Base-by-base conservation (phyloP, 495 filamentous ascomycete species). In the Chaetomium fimeti region DNA sequence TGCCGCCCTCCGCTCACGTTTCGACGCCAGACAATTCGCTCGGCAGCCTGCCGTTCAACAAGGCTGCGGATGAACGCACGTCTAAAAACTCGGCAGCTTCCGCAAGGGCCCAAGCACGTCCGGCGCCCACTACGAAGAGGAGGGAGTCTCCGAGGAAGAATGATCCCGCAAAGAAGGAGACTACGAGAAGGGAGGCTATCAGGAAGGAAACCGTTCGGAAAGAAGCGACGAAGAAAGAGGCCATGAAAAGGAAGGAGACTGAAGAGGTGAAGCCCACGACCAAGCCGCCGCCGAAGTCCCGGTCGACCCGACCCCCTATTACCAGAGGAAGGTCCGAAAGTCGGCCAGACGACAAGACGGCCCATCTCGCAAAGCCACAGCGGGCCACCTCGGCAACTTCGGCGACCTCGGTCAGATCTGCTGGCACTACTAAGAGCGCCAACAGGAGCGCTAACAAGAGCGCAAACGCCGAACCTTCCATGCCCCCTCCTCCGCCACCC, bases 21-120 rank as follows among this genome's bases (percentile, higher is more conserved):
- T 66, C 67, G 24, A 70, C 66, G 20, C 72, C 72, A 1, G 65
- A 66, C 48, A 45, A 57, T 9, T 62, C 64, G n/a, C 20, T 55
- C 42, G 61, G 58, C 13, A 64, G 64, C 47, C 52, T 68, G 5
- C 55, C 59, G 11, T 28, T 63, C 13, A 24, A 24, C 8, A 66
- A 60, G 49, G 22, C 56, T 29, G 22, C 29, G 13, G 55, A 40
- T 7, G 60, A 55, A 13, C 56, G 48, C 1, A 24, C 55, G 0
- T 22, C 62, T 11, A 59, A 64, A 25, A 28, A 11, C 8, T 57
- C 61, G 4, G 20, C 42, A 13, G 42, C 52, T 12, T 24, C 61
- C 0, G 28, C 61, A 2, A 45, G 18, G 49, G 3, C 38, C 18
- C 28, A 57, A 28, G 38, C 49, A 18, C 52, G 36, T 5, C 61